Evolutionary conservation across 257 asterid species (phyloP), one percentile per base, ranked within the genome.

Genomic region (Fraxinus americana): DNA sequence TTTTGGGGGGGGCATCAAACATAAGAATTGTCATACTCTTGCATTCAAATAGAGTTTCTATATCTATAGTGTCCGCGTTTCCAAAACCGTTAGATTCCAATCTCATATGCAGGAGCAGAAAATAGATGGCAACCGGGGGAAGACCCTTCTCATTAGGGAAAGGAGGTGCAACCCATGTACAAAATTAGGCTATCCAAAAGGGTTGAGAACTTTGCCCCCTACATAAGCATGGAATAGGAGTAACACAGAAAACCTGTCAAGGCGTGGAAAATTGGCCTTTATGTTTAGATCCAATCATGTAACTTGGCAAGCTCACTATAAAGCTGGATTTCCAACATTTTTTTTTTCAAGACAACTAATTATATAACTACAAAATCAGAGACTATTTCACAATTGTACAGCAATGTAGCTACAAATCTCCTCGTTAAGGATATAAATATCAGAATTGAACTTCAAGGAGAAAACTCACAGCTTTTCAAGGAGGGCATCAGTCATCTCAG

Each of bases 401-500:
- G 21, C 27, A 5, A n/a, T 1, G 25, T 5, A 19, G 29, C 19
- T 61, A 61, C 2, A 16, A 61, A 61, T 52, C 2, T 52, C 2
- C 9, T 50, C 6, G 32, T 23, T 21, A 23, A 61, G 34, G 68
- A 25, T 61, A 0, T 61, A 1, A 11, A 59, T 1, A 59, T 59
- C 11, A 57, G 29, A 73, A 70, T 13, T 0, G 6, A 39, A 66
- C n/a, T 68, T 6, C 16, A 77, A 38, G 43, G 14, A 11, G 45
- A 79, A 50, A 65, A 82, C 97, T 84, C 78, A 96, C 99, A 96
- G 89, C 84, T 96, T 96, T 67, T 96, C 96, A 25, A 91, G 95
- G 77, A 96, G 96, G 19, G 91, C 92, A 75, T 96, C 96, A 1
- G 97, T 90, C 97, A 96, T 93, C 88, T 93, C 87, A 74, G 91